phyloP scores from a whole-genome alignment of 2,329 filamentous ascomycete genomes.

The Delphinella strobiligena region DNA sequence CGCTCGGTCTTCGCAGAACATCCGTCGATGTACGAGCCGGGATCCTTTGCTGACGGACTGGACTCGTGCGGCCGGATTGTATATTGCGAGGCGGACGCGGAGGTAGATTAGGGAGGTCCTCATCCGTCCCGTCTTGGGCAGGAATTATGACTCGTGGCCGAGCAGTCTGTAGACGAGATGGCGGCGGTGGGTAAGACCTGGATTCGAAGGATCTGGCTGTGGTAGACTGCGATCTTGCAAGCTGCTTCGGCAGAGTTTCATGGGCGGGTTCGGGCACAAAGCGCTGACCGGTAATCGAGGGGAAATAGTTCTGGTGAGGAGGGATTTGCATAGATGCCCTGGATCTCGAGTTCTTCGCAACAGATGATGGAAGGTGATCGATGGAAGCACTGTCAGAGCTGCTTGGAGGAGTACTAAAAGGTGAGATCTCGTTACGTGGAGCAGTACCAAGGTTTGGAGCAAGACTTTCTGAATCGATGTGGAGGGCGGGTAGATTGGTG shows the following conservation, averaged over 20 bases:
- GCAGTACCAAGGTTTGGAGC: slow-evolving; percentile 12
- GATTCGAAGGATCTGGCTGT: no score
- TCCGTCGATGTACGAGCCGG: slow-evolving; percentile 9
- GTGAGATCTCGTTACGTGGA: slow-evolving; percentile 38
- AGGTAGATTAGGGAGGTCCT: slow-evolving; percentile 20
- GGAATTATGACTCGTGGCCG: not conserved
- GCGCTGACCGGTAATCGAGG: not conserved
- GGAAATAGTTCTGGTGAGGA: slow-evolving; percentile 7
- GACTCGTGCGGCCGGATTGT: slow-evolving; percentile 18
- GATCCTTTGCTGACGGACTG: slow-evolving; percentile 9
- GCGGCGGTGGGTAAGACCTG: no score
- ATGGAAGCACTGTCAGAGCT: slow-evolving; percentile 46
- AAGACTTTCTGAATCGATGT: slow-evolving; percentile 8
- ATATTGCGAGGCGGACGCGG: slow-evolving; percentile 19
- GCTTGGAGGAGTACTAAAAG: slow-evolving; percentile 76
- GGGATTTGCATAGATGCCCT: slow-evolving; percentile 1
- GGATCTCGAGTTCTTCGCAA: no score
- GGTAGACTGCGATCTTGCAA: slow-evolving; percentile 4
- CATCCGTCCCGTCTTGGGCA: slow-evolving; percentile 6
- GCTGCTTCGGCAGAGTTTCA: not conserved
- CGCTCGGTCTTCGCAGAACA: slow-evolving; percentile 3
- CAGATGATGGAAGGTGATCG: no score
- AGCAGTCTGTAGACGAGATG: not conserved
- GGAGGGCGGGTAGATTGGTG: slow-evolving; percentile 29
- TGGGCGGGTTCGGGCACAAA: not conserved